phyloP scores from a whole-genome alignment of 2,329 filamentous ascomycete genomes.

The Cordyceps farinosa region DNA sequence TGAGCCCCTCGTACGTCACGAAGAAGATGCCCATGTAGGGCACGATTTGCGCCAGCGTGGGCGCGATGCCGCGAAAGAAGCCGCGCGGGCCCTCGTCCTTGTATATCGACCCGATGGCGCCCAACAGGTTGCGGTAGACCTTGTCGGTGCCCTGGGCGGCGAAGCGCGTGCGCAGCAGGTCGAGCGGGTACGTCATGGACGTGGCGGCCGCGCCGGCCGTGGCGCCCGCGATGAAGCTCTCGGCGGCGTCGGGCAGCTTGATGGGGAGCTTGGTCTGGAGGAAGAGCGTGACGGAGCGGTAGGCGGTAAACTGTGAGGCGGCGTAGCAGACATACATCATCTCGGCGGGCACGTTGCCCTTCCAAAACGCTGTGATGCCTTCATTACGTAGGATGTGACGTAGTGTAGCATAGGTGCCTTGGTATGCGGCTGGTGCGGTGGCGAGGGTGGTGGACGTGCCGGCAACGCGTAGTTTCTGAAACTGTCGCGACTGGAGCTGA shows the following conservation, averaged over 20 bases:
- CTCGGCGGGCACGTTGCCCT: slow-evolving; percentile 95
- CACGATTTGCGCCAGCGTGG: slow-evolving; percentile 81
- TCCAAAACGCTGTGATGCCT: slow-evolving; percentile 86
- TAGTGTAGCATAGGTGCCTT: slow-evolving; percentile 73
- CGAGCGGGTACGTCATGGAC: slow-evolving; percentile 82
- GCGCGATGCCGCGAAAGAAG: slow-evolving; percentile 83
- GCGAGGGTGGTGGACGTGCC: slow-evolving; percentile 32
- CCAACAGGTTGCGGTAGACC: slow-evolving; percentile 70
- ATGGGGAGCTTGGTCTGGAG: slow-evolving; percentile 51
- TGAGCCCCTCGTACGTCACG: slow-evolving; percentile 75
- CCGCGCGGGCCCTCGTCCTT: slow-evolving; percentile 70
- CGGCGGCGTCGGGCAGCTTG: slow-evolving; percentile 60
- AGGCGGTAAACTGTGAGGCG: slow-evolving; percentile 83
- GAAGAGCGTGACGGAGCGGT: slow-evolving; percentile 68
- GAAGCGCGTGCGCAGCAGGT: slow-evolving; percentile 89
- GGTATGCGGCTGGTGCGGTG: slow-evolving; percentile 52
- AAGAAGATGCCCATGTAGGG: slow-evolving; percentile 99
- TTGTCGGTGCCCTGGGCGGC: slow-evolving; percentile 80
- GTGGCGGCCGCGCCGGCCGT: slow-evolving; percentile 79
- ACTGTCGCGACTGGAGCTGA: slow-evolving; percentile 85
- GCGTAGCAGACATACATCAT: slow-evolving; percentile 90
- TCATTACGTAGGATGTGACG: slow-evolving; percentile 74
- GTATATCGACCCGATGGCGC: slow-evolving; percentile 69
- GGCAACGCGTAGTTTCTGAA: slow-evolving; percentile 65
- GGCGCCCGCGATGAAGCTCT: slow-evolving; percentile 82